Evolutionary conservation across 2,329 filamentous ascomycete genomes (phyloP), one percentile per base, ranked within the genome.

Genomic region (Curvularia sp.): DNA sequence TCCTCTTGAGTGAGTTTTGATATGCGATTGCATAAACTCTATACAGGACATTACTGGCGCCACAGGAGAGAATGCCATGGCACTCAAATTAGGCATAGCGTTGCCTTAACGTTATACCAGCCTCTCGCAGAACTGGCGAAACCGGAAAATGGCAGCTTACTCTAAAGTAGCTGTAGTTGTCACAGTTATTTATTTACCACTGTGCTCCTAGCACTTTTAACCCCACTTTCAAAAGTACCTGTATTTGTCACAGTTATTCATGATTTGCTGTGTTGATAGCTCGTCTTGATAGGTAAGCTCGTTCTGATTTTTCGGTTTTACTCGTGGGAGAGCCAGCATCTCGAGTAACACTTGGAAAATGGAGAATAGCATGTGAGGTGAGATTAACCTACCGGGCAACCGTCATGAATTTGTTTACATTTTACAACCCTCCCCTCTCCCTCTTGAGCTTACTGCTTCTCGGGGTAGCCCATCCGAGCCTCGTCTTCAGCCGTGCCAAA

Each of bases 401-500:
- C 3, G n/a, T 10, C 24, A 26, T 24, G 26, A 15, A 7, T 28
- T n/a, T n/a, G 5, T 28, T 44, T 28, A 44, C 42, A 28, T n/a
- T 44, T 4, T 44, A 3, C 6, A 12, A 18, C 9, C 10, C 24
- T 28, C 22, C 15, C 22, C 7, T 44, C 24, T 52, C 30, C 3
- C 30, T 51, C n/a, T 7, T n/a, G 15, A 20, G 4, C n/a, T 39
- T 35, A 56, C 48, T 59, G 57, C 49, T 53, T 57, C 33, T 48
- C 53, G 13, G 69, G 69, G 47, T 75, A 73, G 6, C 60, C 64
- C 55, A 68, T 59, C 33, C 54, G 64, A 31, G 58, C 61, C 49
- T 67, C 68, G 59, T 73, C 70, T 31, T 64, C 68, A 18, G 49
- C 63, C 1, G 67, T 60, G 12, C 71, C 77, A 69, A 82, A 82